These are phyloP conservation scores for Lophiostoma macrostomum DNA, from an alignment of 495 filamentous ascomycete genomes.

Conservation along the genomic window DNA sequence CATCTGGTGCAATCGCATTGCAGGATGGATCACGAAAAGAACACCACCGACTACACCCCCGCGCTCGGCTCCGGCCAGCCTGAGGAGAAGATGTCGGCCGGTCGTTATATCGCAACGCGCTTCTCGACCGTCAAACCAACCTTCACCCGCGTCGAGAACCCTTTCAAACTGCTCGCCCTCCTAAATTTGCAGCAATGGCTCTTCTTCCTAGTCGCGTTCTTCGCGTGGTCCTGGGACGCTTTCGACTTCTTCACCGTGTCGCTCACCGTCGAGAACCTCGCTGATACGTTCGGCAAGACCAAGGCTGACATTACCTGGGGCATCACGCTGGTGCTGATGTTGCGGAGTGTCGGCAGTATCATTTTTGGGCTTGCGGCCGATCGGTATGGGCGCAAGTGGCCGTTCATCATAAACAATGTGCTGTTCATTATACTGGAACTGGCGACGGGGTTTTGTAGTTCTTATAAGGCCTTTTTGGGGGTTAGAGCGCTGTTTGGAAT, in stretches of 20 bases:
- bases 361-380: constrained; percentile 77
- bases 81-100: constrained; percentile 29
- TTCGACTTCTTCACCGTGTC: constrained; percentile 93
- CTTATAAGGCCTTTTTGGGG: constrained; percentile 74
- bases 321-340: constrained; percentile 82
- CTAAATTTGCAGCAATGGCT: constrained; percentile 78
- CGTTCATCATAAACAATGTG: constrained; percentile 78
- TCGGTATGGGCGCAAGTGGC: constrained; percentile 85
- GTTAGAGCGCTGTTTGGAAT: constrained; percentile 83
- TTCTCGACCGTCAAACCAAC: constrained; percentile 71
- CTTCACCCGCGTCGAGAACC: constrained; percentile 75
- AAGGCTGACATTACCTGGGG: constrained; percentile 86
- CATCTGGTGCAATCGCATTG: neutral
- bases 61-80: constrained; percentile 8
- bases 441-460: constrained; percentile 74
- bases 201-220: constrained; percentile 63
- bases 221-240: constrained; percentile 69
- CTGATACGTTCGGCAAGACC: constrained; percentile 60
- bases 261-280: constrained; percentile 66
- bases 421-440: constrained; percentile 79
- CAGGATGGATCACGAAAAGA: constrained; percentile 8
- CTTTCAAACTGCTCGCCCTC: constrained; percentile 61
- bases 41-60: neutral
- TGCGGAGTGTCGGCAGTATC: constrained; percentile 68
- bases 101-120: constrained; percentile 51